Percentiles rank a stretch among this genome's conserved stretches.
Conservation (phyloP, 2,329 filamentous ascomycete species). For the Pseudogymnoascus sp. region DNA sequence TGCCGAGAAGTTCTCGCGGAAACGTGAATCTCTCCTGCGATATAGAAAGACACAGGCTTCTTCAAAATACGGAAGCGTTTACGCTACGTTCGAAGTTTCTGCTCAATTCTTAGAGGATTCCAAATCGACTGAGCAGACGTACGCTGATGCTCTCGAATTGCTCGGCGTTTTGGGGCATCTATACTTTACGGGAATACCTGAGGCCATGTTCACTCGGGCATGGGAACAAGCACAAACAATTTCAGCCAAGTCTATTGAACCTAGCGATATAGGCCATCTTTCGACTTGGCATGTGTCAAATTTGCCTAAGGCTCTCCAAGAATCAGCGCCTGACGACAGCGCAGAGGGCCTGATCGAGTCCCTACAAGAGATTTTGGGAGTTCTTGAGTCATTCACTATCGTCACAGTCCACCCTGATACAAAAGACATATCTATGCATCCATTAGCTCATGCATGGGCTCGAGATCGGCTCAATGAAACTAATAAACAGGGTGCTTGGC, state of each 20-base stretch:
- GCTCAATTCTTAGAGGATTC: slow-evolving; percentile 10
- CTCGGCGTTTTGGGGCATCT: slow-evolving; percentile 14
- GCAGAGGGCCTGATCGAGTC: neutral
- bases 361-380: slow-evolving; percentile 4
- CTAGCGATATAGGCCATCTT: neutral
- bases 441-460: slow-evolving; percentile 19
- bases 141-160: slow-evolving; percentile 12
- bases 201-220: slow-evolving; percentile 11
- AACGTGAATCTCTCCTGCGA: slow-evolving; percentile 4
- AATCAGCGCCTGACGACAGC: neutral
- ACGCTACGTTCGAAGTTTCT: slow-evolving; percentile 18
- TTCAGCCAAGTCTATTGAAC: neutral
- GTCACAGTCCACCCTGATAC: slow-evolving; percentile 10
- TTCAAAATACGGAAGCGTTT: slow-evolving; percentile 16
- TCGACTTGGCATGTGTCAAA: slow-evolving; percentile 9
- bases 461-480: slow-evolving; percentile 13
- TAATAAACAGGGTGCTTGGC: neutral
- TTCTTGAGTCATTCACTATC: slow-evolving; percentile 14
- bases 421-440: slow-evolving; percentile 18
- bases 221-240: neutral
- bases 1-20: neutral
- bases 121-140: neutral
- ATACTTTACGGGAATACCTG: slow-evolving; percentile 8
- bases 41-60: slow-evolving; percentile 11
- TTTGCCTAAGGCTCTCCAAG: neutral